Conservation (phyloP, 495 filamentous ascomycete genomes). For the Penicillium soppii region DNA sequence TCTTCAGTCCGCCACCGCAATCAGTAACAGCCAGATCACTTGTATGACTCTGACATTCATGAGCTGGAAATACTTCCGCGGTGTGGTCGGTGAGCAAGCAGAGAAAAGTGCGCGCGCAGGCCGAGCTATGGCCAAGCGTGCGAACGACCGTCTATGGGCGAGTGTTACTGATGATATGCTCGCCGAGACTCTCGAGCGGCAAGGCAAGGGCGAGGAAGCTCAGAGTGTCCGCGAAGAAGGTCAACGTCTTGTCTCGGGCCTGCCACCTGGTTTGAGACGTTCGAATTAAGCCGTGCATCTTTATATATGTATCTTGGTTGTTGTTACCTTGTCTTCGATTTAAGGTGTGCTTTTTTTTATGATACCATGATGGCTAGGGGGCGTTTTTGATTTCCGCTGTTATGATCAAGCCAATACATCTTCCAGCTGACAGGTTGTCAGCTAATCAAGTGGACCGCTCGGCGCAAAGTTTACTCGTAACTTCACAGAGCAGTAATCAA, state of each 20-base stretch:
- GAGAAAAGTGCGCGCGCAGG: constrained; percentile 82
- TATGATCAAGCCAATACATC: background rate
- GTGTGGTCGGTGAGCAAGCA: constrained; percentile 84
- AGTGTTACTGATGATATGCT: constrained; percentile 82
- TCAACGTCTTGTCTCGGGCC: constrained; percentile 38
- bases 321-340: constrained; percentile 8
- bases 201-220: constrained; percentile 67
- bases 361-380: background rate
- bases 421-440: too few relatives aligned
- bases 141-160: constrained; percentile 77
- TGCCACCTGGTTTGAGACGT: constrained; percentile 45
- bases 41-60: constrained; percentile 83
- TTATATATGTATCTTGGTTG: constrained; percentile 1
- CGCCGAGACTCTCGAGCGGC: constrained; percentile 68
- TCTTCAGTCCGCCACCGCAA: constrained; percentile 54
- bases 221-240: constrained; percentile 42
- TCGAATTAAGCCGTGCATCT: constrained; percentile 18
- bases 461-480: too few relatives aligned
- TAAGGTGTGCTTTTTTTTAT: constrained; percentile 11
- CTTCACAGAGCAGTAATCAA: too few relatives aligned
- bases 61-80: constrained; percentile 80
- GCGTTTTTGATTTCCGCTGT: background rate
- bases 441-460: too few relatives aligned
- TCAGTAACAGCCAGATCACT: constrained; percentile 67
- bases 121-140: constrained; percentile 69